These are phyloP conservation scores for Diaporthe aspalathi DNA, from an alignment of 2,329 filamentous ascomycete genomes.

Conservation along the genomic window DNA sequence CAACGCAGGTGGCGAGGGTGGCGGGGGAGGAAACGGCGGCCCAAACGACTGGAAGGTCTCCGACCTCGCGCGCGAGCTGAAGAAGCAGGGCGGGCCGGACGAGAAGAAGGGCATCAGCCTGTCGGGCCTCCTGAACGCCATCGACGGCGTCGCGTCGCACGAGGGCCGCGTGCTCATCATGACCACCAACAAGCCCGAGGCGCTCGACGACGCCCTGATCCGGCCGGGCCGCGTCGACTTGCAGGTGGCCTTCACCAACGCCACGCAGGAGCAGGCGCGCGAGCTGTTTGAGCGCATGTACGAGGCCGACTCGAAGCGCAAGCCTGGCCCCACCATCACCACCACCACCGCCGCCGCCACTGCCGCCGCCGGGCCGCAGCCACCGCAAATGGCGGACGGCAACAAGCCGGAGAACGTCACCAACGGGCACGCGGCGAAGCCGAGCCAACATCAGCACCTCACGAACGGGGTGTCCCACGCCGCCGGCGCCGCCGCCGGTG, in stretches of 20 bases:
- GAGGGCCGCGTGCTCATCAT: constrained; percentile 85
- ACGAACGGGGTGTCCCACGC: neutral
- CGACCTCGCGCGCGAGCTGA: constrained; percentile 57
- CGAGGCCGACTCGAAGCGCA: constrained; percentile 53
- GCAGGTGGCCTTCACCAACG: constrained; percentile 58
- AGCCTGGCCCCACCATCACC: constrained; percentile 23
- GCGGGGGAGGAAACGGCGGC: constrained; percentile 35
- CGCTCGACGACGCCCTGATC: constrained; percentile 79
- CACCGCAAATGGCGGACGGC: neutral
- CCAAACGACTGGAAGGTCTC: constrained; percentile 52
- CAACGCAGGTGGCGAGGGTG: neutral
- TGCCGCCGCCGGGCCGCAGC: neutral
- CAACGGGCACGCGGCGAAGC: constrained; percentile 1
- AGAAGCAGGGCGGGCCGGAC: constrained; percentile 52
- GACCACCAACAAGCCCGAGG: constrained; percentile 82
- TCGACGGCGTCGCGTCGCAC: constrained; percentile 83
- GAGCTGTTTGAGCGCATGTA: constrained; percentile 74
- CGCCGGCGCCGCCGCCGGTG: neutral
- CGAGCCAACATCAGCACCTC: neutral
- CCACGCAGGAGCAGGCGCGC: constrained; percentile 63
- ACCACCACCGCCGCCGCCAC: neutral
- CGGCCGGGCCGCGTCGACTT: constrained; percentile 78
- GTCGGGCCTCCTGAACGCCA: constrained; percentile 83
- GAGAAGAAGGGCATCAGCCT: constrained; percentile 73
- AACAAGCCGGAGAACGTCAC: constrained; percentile 12